Evolutionary conservation across 768 basidiomycete species (phyloP), one percentile per base, ranked within the genome.

Genomic region (Trametes cingulata): DNA sequence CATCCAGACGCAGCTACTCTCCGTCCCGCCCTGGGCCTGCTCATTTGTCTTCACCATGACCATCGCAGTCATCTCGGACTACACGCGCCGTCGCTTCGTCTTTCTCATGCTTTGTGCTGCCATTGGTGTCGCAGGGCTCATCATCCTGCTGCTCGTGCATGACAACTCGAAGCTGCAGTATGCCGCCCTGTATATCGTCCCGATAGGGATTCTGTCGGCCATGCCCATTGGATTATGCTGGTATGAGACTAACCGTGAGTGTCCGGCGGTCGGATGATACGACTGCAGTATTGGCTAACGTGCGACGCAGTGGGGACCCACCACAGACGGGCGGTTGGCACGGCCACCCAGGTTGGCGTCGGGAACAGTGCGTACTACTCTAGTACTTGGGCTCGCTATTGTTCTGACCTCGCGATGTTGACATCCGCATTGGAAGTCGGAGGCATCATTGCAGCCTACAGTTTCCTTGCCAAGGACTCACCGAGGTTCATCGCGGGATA

Each of bases 1-100:
- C 53, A 65, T 67, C 29, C 59, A 45, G 37, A 69, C 72, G 7
- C 69, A 74, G 51, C 69, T 73, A 20, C 65, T 70, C 53, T 67
- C 67, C 51, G 71, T 71, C 25, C 69, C 72, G 6, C 71, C 72
- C 6, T 72, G 69, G 62, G 67, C 72, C 25, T 65, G 58, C 40
- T 65, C 68, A 33, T 70, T 68, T 57, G 61, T 54, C 3, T 51
- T 68, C 41, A 63, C 68, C 24, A 68, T 69, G 67, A 22, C 58
- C 53, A 39, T 58, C 61, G 65, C 67, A 33, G 46, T 53, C 29
- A 40, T 48, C 33, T 68, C 67, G 22, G 68, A 69, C 60, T 52
- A 51, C 56, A 12, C 58, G 15, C 60, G 62, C 7, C 65, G 53
- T 36, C 67, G 68, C 14, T 68, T 62, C 55, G 22, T 65, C 5